Evolutionary conservation across 106 monocot genomes (phyloP), one percentile per base, ranked within the genome.

Genomic region (Acanthochlamys bracteata): DNA sequence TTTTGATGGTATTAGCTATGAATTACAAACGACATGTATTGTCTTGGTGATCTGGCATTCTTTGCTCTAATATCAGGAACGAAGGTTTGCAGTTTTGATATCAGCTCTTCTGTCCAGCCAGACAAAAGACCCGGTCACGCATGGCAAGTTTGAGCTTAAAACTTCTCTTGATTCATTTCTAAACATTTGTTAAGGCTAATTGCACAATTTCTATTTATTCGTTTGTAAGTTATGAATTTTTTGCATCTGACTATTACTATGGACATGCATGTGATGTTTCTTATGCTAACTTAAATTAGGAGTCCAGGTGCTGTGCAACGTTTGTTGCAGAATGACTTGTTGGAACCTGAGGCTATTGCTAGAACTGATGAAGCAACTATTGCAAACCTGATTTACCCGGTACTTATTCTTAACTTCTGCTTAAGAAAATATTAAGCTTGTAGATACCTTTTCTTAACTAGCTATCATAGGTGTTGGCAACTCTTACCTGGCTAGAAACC

Each of bases 41-140:
- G n/a, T n/a, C n/a, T n/a, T n/a, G n/a, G n/a, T n/a, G n/a, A n/a
- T n/a, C n/a, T n/a, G n/a, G n/a, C n/a, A n/a, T n/a, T n/a, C n/a
- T n/a, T n/a, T n/a, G n/a, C n/a, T n/a, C 25, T 56, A 39, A 10
- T 25, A 39, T 21, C 77, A 96, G 95, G 90, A 87, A 75, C 76
- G 78, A 76, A 82, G 95, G 70, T 90, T 96, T 72, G 90, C 90
- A 55, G 80, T 90, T 84, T 66, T 96, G 65, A 61, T 90, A 21
- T 90, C 90, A 64, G 84, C 95, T 59, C 77, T 96, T 66, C 73
- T 96, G 27, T 96, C 95, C 51, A 96, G 95, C 61, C 95, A 96
- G 76, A 96, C 95, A 13, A 96, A 96, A 61, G 95, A 90, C 74
- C 80, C 71, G 74, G 87, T 96, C 61, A 96, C 87, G 59, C 90